These are phyloP conservation scores for Phytophthora crassamura DNA, from an alignment of 352 stramenopile genomes.

Conservation along the genomic window DNA sequence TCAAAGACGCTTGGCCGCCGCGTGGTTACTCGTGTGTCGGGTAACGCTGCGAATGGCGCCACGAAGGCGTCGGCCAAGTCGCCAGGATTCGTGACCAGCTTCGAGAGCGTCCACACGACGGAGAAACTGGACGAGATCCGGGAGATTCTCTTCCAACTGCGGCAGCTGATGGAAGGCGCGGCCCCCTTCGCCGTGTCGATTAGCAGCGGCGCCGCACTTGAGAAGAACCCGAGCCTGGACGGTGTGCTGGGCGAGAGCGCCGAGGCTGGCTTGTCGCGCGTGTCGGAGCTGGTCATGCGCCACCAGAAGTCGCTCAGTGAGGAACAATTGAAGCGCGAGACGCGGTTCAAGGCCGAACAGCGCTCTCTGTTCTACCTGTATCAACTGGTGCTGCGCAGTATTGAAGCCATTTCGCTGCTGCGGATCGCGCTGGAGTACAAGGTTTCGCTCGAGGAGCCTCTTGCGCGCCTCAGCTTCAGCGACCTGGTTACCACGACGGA, in stretches of 20 bases:
- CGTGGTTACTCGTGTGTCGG: slow-evolving; percentile 34
- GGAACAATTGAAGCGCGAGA: slow-evolving; percentile 76
- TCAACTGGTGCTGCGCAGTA: slow-evolving; percentile 75
- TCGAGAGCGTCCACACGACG: slow-evolving; percentile 48
- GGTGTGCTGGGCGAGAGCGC: slow-evolving; percentile 40
- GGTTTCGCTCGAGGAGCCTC: slow-evolving; percentile 67
- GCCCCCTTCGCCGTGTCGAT: slow-evolving; percentile 83
- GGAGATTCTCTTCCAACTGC: slow-evolving; percentile 84
- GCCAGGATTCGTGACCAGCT: slow-evolving; percentile 35
- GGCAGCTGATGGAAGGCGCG: slow-evolving; percentile 82
- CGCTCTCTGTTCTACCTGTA: slow-evolving; percentile 85
- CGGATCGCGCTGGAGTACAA: slow-evolving; percentile 73
- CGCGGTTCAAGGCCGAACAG: slow-evolving; percentile 84
- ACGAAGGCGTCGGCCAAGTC: slow-evolving; percentile 37
- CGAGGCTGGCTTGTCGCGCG: slow-evolving; percentile 58
- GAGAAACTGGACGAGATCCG: slow-evolving; percentile 77
- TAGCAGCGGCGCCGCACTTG: slow-evolving; percentile 58
- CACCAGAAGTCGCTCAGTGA: slow-evolving; percentile 80
- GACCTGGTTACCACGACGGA: slow-evolving; percentile 78
- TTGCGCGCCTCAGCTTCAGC: slow-evolving; percentile 74
- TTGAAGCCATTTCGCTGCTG: slow-evolving; percentile 82
- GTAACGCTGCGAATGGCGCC: slow-evolving; percentile 17
- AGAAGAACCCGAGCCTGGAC: slow-evolving; percentile 65
- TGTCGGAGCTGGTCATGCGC: slow-evolving; percentile 67
- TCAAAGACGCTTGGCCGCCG: slow-evolving; percentile 63